Conservation (phyloP, 257 asterid genomes). For the Anisodus tanguticus region DNA sequence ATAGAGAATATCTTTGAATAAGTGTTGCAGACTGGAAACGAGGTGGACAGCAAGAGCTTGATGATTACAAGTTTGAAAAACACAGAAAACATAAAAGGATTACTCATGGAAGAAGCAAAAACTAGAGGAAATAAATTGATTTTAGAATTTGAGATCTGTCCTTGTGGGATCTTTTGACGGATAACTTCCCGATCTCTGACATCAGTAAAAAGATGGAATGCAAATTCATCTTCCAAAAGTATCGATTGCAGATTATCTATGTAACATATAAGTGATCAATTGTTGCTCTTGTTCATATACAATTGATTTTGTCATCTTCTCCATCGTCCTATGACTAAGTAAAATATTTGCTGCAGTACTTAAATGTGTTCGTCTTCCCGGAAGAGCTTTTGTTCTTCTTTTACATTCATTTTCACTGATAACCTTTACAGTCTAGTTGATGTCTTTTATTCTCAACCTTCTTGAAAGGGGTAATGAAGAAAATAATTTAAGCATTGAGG, state of each 20-base stretch:
- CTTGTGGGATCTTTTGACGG: background rate
- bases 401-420: slow-evolving; percentile 1
- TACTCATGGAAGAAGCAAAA: background rate
- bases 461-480: slow-evolving; percentile 20
- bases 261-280: background rate
- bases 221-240: slow-evolving; percentile 8
- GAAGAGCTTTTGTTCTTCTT: background rate
- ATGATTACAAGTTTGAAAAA: background rate
- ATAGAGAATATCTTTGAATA: background rate
- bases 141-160: background rate
- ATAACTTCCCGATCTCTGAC: background rate
- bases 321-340: background rate
- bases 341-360: background rate
- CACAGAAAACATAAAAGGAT: background rate
- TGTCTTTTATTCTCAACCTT: background rate
- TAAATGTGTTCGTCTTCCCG: background rate
- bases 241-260: background rate
- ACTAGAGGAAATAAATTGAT: background rate
- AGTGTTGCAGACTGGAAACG: slow-evolving; percentile 7
- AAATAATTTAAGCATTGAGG: background rate
- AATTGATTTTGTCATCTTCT: background rate
- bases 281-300: background rate
- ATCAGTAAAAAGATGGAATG: background rate
- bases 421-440: slow-evolving; percentile 9
- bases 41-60: background rate